phyloP scores from a whole-genome alignment of 1,139 yeast species.

The Sugiyamaella xylanicola region DNA sequence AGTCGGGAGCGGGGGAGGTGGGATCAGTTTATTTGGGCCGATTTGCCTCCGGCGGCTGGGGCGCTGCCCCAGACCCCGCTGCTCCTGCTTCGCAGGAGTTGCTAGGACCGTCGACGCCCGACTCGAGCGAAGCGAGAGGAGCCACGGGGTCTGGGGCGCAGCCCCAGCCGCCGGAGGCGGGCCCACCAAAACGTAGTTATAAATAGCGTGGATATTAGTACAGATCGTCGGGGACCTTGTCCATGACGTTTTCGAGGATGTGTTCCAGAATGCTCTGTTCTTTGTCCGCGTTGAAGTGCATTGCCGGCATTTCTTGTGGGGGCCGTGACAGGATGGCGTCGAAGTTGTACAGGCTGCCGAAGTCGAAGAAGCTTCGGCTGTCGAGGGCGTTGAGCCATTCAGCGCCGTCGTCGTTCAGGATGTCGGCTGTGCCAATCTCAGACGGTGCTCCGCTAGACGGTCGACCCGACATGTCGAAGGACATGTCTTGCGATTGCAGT shows the following conservation, averaged over 20 bases:
- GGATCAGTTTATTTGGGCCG: too few species aligned
- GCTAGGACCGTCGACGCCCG: neutral
- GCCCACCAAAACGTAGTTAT: neutral
- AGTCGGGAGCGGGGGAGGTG: neutral
- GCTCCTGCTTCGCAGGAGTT: neutral
- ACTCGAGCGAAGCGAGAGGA: neutral
- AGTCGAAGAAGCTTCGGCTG: conserved; percentile 21
- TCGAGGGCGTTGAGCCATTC: conserved; percentile 29
- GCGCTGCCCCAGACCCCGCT: neutral
- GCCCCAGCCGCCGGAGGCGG: conserved; percentile 1
- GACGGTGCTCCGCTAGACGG: conserved; percentile 6
- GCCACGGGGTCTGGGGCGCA: neutral
- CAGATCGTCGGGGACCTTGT: conserved; percentile 15
- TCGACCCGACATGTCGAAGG: neutral
- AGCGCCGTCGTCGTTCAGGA: conserved; percentile 25
- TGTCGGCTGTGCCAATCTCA: conserved; percentile 11
- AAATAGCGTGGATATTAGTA: neutral
- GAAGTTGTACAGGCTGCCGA: conserved; percentile 16
- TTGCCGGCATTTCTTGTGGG: conserved; percentile 12
- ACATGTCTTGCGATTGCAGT: conserved; percentile 1
- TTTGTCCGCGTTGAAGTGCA: conserved; percentile 23
- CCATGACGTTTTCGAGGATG: conserved; percentile 65
- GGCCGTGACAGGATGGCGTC: conserved; percentile 16
- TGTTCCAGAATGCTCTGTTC: conserved; percentile 79
- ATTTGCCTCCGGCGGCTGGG: conserved; percentile 1